A percentile compares a stretch with the other conserved stretches of the same genome.
phyloP scores from a whole-genome alignment of 73 alveolate genomes.

The Effrenium voratum region DNA sequence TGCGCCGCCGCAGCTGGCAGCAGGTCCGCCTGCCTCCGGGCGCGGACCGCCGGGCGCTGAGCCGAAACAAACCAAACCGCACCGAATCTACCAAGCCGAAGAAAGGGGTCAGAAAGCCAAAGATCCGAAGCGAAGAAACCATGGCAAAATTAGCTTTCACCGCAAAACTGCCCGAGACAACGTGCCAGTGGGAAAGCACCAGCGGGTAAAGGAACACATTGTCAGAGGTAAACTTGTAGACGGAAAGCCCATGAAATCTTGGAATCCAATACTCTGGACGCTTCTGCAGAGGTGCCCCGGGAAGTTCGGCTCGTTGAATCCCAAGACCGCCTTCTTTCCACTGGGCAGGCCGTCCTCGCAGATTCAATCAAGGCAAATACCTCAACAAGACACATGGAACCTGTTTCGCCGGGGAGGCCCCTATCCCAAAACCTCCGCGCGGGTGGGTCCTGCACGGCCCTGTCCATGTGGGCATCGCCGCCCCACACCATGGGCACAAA shows the following conservation, averaged over 20 bases:
- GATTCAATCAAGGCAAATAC: not conserved
- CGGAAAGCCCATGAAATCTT: not conserved
- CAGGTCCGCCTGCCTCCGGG: slow-evolving; percentile 53
- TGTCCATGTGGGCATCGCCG: slow-evolving; percentile 9
- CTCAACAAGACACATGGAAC: not conserved
- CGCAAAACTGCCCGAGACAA: no score
- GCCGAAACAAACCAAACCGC: not conserved
- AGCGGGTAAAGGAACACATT: no score
- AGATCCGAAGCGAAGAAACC: not conserved
- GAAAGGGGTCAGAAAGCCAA: not conserved
- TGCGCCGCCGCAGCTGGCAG: slow-evolving; percentile 33
- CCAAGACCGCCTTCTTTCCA: slow-evolving; percentile 47
- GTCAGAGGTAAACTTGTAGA: no score
- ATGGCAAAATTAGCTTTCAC: no score
- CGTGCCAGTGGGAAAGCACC: no score
- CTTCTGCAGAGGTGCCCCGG: slow-evolving; percentile 42
- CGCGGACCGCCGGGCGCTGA: not conserved
- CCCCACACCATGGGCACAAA: slow-evolving; percentile 85
- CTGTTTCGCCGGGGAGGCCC: not conserved
- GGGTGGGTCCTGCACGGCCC: slow-evolving; percentile 1
- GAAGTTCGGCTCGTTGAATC: slow-evolving; percentile 79
- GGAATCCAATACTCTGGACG: not conserved
- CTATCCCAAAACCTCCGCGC: not conserved
- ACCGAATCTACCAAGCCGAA: not conserved
- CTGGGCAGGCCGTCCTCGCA: not conserved